These are phyloP conservation scores for Chloris gayana DNA, from an alignment of 176 grass and related monocot genomes.

Conservation along the genomic window DNA sequence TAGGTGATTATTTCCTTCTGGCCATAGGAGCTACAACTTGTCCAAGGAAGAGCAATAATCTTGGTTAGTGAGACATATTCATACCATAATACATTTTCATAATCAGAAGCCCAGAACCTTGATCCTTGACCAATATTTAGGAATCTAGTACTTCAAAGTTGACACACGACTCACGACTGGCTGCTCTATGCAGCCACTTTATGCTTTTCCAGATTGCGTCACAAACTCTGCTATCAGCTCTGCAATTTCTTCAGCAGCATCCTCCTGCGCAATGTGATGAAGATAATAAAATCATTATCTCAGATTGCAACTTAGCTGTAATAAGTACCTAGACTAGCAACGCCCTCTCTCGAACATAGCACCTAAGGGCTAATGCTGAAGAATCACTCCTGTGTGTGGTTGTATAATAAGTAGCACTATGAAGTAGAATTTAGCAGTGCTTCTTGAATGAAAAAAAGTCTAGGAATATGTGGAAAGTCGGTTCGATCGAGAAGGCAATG, in stretches of 20 bases:
- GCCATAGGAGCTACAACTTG: not conserved
- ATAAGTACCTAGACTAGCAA: not conserved
- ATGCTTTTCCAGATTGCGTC: conserved; percentile 34
- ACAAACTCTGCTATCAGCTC: conserved; percentile 53
- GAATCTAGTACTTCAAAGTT: not conserved
- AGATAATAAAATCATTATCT: conserved; percentile 6
- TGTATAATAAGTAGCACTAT: not conserved
- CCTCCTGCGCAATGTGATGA: conserved; percentile 39
- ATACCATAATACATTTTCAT: not conserved
- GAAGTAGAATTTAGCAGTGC: not conserved
- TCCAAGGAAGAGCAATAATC: not conserved
- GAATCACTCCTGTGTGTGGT: not conserved
- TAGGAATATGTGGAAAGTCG: not conserved
- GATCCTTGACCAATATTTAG: conserved; percentile 23
- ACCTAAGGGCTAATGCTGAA: not conserved
- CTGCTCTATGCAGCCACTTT: not conserved
- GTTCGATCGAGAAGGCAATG: not conserved
- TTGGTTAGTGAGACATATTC: not conserved
- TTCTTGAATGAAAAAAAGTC: not conserved
- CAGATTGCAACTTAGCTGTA: not conserved
- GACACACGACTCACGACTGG: not conserved
- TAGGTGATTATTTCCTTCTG: not conserved
- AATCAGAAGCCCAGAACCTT: conserved; percentile 1
- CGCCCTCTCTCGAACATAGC: not conserved
- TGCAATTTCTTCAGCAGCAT: conserved; percentile 54